phyloP scores from a whole-genome alignment of 345 rosid species.

The Lumnitzera littorea region DNA sequence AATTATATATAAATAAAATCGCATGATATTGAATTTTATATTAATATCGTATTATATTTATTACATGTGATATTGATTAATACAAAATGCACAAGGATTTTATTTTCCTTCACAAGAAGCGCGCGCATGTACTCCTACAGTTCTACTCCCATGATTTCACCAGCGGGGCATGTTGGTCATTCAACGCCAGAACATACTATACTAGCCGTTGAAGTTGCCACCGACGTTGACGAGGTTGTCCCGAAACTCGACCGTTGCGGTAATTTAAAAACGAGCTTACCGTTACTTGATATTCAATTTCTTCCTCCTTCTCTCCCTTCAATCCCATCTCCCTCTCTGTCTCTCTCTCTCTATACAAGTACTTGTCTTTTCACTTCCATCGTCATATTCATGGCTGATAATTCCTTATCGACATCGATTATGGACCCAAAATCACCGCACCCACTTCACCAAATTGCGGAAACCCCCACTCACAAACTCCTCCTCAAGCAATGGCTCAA shows the following conservation, averaged over 20 bases:
- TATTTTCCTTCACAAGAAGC: no score
- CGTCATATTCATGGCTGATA: neutral
- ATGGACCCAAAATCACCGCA: slow-evolving; percentile 51
- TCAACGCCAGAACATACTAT: neutral
- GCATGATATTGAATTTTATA: no score
- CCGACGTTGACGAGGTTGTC: no score
- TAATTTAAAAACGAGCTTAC: slow-evolving; percentile 5
- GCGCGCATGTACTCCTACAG: no score
- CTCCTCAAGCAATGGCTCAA: slow-evolving; percentile 93
- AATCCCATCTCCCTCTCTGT: slow-evolving; percentile 3
- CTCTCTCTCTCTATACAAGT: slow-evolving; percentile 1
- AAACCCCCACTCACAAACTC: slow-evolving; percentile 87
- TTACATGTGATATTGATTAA: no score
- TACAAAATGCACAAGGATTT: no score
- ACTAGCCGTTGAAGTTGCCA: slow-evolving; percentile 8
- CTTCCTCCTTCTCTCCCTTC: slow-evolving; percentile 1
- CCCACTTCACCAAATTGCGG: slow-evolving; percentile 90
- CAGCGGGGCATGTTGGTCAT: no score
- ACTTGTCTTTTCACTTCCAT: slow-evolving; percentile 3
- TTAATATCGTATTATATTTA: no score
- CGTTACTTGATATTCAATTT: slow-evolving; percentile 16
- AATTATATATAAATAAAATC: no score
- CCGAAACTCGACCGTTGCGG: slow-evolving; percentile 14
- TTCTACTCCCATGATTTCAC: no score
- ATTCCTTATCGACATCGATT: slow-evolving; percentile 31